A percentile compares a stretch with the other conserved stretches of the same genome.
These are phyloP conservation scores for Zygosaccharomyces sapae DNA, from an alignment of 1,139 yeast species.

Conservation along the genomic window DNA sequence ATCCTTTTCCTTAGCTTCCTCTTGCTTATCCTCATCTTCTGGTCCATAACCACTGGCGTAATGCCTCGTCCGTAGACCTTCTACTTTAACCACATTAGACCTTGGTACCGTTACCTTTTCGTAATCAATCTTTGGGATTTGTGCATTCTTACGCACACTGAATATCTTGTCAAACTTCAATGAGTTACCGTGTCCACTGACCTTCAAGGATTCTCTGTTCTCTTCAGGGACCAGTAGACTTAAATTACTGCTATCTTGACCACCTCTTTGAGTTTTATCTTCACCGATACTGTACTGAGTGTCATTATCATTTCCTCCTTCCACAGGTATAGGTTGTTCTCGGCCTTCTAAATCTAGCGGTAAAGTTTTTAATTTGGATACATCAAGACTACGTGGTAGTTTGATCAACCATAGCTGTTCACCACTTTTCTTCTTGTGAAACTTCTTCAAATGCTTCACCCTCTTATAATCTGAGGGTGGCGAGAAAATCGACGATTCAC, in stretches of 20 bases:
- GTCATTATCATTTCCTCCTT: conserved; percentile 22
- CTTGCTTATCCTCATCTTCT: conserved; percentile 27
- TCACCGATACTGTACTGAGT: conserved; percentile 47
- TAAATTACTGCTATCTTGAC: conserved; percentile 25
- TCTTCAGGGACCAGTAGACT: conserved; percentile 27
- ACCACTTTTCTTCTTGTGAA: conserved; percentile 31
- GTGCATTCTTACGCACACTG: conserved; percentile 54
- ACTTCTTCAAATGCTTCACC: conserved; percentile 30
- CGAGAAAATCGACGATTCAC: conserved; percentile 19
- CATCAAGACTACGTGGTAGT: conserved; percentile 59
- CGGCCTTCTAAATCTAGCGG: conserved; percentile 50
- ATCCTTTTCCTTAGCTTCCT: conserved; percentile 13
- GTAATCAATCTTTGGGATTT: conserved; percentile 58
- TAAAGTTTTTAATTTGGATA: conserved; percentile 49
- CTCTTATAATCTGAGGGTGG: conserved; percentile 31
- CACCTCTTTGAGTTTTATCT: conserved; percentile 39
- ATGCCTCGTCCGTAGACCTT: conserved; percentile 64
- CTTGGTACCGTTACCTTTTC: conserved; percentile 52
- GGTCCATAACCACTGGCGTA: conserved; percentile 79
- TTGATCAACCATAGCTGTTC: conserved; percentile 73
- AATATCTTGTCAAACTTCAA: conserved; percentile 47
- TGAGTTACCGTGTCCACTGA: conserved; percentile 16
- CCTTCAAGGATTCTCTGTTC: conserved; percentile 21
- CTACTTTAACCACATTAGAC: conserved; percentile 55
- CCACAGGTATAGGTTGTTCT: conserved; percentile 36